Evolutionary conservation across 2,329 filamentous ascomycete genomes (phyloP), one percentile per base, ranked within the genome.

Genomic region (Colletotrichum tropicicola): DNA sequence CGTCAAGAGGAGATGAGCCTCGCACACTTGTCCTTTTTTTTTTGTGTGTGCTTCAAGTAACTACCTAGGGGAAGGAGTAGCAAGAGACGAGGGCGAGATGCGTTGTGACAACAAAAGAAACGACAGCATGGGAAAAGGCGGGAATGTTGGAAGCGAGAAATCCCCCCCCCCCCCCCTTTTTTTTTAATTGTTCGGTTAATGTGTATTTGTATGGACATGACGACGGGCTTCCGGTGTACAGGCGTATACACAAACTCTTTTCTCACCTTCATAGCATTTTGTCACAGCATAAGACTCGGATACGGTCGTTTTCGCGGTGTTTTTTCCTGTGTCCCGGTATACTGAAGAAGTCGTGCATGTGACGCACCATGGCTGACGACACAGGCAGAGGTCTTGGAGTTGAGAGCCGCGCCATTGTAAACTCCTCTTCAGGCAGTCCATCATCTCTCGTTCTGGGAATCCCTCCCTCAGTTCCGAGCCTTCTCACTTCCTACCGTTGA

Each of bases 1-100:
- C 68, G 87, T 89, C 69, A 88, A 88, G 79, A 89, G 81, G 76
- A 82, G 85, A 73, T 87, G 73, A 70, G 32, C n/a, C n/a, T 45
- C 19, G 8, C 43, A 5, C 19, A 6, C 21, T 45, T 25, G n/a
- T 45, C 10, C 19, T 19, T 13, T 25, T 10, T 9, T n/a, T n/a
- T n/a, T n/a, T n/a, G n/a, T n/a, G n/a, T n/a, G n/a, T n/a, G n/a
- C n/a, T n/a, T n/a, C n/a, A n/a, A n/a, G n/a, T n/a, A n/a, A n/a
- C n/a, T n/a, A n/a, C n/a, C n/a, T n/a, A n/a, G n/a, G n/a, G n/a
- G n/a, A n/a, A n/a, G n/a, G n/a, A n/a, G n/a, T n/a, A n/a, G n/a
- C n/a, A n/a, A 23, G 5, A 4, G 10, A 25, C 19, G 35, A n/a
- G n/a, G n/a, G n/a, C n/a, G n/a, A n/a, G n/a, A 21, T 27, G 10